Conservation (phyloP, 768 basidiomycete genomes). For the Boletellus ananiceps region DNA sequence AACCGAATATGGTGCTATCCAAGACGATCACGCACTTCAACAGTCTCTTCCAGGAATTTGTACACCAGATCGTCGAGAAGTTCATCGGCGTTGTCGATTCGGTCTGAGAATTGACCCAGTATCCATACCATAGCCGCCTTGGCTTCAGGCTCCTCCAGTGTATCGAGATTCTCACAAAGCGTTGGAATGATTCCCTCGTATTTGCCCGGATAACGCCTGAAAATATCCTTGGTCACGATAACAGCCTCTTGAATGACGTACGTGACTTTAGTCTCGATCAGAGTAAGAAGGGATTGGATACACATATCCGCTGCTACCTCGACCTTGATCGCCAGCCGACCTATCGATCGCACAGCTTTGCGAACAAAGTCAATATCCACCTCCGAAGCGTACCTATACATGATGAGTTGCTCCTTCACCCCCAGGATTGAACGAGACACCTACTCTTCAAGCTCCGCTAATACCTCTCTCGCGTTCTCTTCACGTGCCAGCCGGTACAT, state of each 20-base stretch:
- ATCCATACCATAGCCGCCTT: conserved; percentile 99
- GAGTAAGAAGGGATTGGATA: conserved; percentile 77
- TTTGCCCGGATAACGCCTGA: conserved; percentile 92
- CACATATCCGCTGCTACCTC: conserved; percentile 83
- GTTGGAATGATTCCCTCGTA: conserved; percentile 96
- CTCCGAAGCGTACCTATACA: conserved; percentile 86
- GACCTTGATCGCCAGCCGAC: conserved; percentile 97
- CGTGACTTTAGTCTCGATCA: conserved; percentile 89
- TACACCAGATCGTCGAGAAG: conserved; percentile 88
- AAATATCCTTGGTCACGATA: conserved; percentile 97
- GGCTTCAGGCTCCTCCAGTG: conserved; percentile 91
- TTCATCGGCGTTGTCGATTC: conserved; percentile 94
- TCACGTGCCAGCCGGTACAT: conserved; percentile 97
- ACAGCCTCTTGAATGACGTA: conserved; percentile 98
- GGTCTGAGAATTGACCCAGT: conserved; percentile 91
- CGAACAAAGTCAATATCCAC: conserved; percentile 98
- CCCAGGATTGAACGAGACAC: conserved; percentile 16
- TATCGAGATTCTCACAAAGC: conserved; percentile 88
- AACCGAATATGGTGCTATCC: background rate
- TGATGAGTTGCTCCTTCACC: background rate
- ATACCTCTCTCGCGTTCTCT: conserved; percentile 87
- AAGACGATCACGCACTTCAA: conserved; percentile 56
- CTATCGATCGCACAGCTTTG: conserved; percentile 95
- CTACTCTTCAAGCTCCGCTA: conserved; percentile 93
- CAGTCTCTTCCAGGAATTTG: conserved; percentile 88